A percentile compares a stretch with the other conserved stretches of the same genome.
phyloP scores from a whole-genome alignment of 352 stramenopile genomes.

The Lagenidium sp. region DNA sequence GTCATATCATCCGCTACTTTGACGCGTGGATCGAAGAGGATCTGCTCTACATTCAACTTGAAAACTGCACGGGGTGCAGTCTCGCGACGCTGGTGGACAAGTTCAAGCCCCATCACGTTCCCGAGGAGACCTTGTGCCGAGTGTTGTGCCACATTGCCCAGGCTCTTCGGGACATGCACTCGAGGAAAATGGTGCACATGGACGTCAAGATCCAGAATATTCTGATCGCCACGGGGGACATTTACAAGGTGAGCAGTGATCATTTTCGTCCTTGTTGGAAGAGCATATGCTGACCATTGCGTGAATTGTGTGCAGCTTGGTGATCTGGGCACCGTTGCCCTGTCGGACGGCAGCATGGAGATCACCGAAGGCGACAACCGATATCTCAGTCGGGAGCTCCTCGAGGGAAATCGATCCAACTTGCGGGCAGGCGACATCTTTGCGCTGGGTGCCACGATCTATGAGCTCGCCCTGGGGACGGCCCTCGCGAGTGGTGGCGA shows the following conservation, averaged over 20 bases:
- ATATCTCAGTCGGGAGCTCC: slow-evolving; percentile 77
- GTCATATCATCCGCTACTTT: slow-evolving; percentile 80
- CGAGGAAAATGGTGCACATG: slow-evolving; percentile 81
- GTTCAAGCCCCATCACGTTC: slow-evolving; percentile 51
- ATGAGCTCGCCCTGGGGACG: slow-evolving; percentile 64
- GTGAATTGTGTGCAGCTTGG: too few relatives aligned
- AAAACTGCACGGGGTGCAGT: slow-evolving; percentile 59
- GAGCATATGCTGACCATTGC: background rate
- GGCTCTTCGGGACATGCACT: slow-evolving; percentile 77
- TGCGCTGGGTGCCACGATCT: slow-evolving; percentile 76
- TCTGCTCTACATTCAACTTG: slow-evolving; percentile 82
- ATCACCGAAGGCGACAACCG: slow-evolving; percentile 83
- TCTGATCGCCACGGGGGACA: slow-evolving; percentile 37
- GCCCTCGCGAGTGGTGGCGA: slow-evolving; percentile 63
- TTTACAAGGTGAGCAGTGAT: slow-evolving; percentile 53
- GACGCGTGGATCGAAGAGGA: slow-evolving; percentile 87
- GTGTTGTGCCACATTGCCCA: slow-evolving; percentile 69
- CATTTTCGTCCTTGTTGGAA: slow-evolving; percentile 8
- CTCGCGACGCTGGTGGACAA: slow-evolving; percentile 55
- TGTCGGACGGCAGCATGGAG: slow-evolving; percentile 75
- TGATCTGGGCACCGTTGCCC: slow-evolving; percentile 71
- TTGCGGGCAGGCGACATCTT: slow-evolving; percentile 76
- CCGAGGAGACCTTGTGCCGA: slow-evolving; percentile 63
- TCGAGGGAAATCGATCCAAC: slow-evolving; percentile 73
- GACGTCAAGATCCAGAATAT: slow-evolving; percentile 86